These are phyloP conservation scores for Sporisorium graminicola DNA, from an alignment of 1,284 basidiomycete species.

Conservation along the genomic window DNA sequence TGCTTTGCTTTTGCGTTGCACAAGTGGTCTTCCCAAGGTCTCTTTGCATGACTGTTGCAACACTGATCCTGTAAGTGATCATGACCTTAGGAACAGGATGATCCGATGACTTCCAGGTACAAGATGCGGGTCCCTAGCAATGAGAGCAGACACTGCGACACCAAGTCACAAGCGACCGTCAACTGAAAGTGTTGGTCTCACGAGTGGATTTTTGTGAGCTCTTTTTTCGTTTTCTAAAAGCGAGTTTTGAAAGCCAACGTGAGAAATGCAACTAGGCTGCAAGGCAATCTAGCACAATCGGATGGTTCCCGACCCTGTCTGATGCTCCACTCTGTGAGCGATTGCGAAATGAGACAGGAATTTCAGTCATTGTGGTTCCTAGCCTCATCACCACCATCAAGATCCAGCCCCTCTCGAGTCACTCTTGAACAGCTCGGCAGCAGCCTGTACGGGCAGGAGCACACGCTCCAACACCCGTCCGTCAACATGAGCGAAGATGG, in stretches of 20 bases:
- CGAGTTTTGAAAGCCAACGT: not conserved
- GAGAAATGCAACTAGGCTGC: not conserved
- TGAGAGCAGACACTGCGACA: not conserved
- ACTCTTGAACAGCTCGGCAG: not conserved
- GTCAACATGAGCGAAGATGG: constrained; percentile 46
- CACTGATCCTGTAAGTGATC: not conserved
- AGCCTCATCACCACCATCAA: constrained; percentile 1
- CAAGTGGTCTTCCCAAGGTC: not conserved
- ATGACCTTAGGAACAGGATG: not conserved
- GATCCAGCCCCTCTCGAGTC: not conserved
- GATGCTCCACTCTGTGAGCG: not conserved
- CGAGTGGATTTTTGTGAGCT: not conserved
- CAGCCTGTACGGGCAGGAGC: constrained; percentile 20
- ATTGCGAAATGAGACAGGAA: not conserved
- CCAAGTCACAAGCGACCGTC: no score
- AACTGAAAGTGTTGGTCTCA: not conserved
- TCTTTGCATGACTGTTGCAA: not conserved
- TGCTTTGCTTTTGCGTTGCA: not conserved
- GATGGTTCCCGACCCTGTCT: not conserved
- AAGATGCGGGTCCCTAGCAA: not conserved
- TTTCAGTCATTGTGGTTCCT: not conserved
- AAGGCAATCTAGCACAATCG: not conserved
- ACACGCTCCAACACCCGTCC: constrained; percentile 16
- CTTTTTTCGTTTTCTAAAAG: not conserved
- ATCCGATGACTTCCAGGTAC: not conserved